These are phyloP conservation scores for Eustoma russellianum DNA, from an alignment of 257 asterid genomes.

Conservation along the genomic window DNA sequence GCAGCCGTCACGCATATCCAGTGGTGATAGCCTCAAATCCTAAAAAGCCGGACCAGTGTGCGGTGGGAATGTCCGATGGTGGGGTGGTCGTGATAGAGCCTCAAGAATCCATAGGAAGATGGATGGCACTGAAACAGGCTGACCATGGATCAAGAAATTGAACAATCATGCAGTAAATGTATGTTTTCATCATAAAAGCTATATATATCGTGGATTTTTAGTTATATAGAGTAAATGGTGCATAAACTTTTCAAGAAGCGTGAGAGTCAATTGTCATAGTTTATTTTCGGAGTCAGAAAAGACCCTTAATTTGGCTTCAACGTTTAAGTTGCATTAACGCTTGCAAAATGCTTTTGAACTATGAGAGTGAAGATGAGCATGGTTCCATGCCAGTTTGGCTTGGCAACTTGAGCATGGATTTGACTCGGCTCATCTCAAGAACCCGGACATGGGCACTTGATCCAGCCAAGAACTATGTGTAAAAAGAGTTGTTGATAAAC, in stretches of 20 bases:
- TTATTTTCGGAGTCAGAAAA: too few relatives aligned
- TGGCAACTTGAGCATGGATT: too few relatives aligned
- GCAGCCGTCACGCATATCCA: constrained; percentile 35
- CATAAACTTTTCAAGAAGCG: not conserved
- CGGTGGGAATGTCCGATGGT: constrained; percentile 56
- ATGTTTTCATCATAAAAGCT: not conserved
- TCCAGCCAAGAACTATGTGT: too few relatives aligned
- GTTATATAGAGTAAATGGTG: not conserved
- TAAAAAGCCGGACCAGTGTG: constrained; percentile 45
- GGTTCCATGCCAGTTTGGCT: too few relatives aligned
- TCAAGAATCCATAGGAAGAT: constrained; percentile 25
- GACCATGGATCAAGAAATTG: not conserved
- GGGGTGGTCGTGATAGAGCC: constrained; percentile 54
- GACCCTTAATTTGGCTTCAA: too few relatives aligned
- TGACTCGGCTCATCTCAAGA: too few relatives aligned
- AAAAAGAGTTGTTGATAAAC: too few relatives aligned
- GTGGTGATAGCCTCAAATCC: constrained; percentile 69
- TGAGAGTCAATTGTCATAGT: too few relatives aligned
- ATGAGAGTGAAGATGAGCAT: too few relatives aligned
- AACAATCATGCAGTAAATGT: not conserved
- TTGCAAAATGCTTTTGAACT: too few relatives aligned
- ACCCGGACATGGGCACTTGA: too few relatives aligned
- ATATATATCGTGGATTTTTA: not conserved
- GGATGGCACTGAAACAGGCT: constrained; percentile 17
- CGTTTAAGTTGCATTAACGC: too few relatives aligned